Conservation (phyloP, 345 rosid species). For the Hirschfeldia incana region DNA sequence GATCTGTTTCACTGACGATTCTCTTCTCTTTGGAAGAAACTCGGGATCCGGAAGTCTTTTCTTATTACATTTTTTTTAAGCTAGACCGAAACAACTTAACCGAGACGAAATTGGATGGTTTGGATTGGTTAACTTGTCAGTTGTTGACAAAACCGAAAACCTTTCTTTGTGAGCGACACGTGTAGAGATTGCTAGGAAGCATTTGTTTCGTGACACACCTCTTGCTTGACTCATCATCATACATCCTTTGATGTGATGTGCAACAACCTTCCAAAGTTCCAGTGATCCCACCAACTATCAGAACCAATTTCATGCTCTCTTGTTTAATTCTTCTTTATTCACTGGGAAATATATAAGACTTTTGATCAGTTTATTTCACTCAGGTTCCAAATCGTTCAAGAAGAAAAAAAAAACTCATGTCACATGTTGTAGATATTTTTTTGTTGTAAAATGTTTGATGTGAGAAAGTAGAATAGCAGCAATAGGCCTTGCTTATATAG, state of each 20-base stretch:
- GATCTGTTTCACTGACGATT: slow-evolving; percentile 17
- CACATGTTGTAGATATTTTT: background rate
- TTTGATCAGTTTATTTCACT: too few species aligned
- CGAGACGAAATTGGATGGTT: background rate
- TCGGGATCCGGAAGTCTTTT: slow-evolving; percentile 35
- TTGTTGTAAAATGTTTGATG: background rate
- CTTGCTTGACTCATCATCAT: slow-evolving; percentile 20
- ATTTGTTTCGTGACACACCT: slow-evolving; percentile 23
- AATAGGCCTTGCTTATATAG: too few species aligned
- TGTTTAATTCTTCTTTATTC: background rate
- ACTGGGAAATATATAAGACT: too few species aligned
- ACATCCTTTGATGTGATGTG: background rate
- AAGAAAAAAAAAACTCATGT: too few species aligned
- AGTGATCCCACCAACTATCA: background rate
- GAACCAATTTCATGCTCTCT: background rate
- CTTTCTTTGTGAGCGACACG: background rate
- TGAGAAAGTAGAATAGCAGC: background rate
- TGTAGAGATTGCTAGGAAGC: slow-evolving; percentile 3
- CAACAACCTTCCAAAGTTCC: background rate
- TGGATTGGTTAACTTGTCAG: background rate
- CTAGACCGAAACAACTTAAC: background rate
- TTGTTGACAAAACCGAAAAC: too few species aligned
- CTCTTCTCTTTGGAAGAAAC: slow-evolving; percentile 35
- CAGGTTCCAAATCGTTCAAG: too few species aligned
- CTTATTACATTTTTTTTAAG: background rate